A percentile compares a stretch with the other conserved stretches of the same genome.
Evolutionary conservation across 2,329 filamentous ascomycete genomes (phyloP).

Genomic region (Truncatella angustata): DNA sequence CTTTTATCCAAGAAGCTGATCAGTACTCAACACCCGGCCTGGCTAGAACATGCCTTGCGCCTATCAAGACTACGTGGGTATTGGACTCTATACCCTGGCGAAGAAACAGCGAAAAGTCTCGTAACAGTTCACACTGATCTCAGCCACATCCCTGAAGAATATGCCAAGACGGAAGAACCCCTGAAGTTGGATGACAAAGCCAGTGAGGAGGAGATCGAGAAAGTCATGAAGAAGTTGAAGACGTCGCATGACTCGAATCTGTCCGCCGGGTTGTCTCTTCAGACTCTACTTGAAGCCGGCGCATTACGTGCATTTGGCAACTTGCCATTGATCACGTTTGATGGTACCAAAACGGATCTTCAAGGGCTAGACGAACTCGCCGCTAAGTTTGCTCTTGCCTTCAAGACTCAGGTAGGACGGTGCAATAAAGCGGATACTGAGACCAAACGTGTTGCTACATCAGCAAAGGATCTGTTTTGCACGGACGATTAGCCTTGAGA

Average conservation of each 20-base stretch:
- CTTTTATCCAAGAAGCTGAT: constrained; percentile 48
- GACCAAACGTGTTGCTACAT: constrained; percentile 31
- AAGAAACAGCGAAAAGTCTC: constrained; percentile 51
- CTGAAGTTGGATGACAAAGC: constrained; percentile 22
- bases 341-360: constrained; percentile 49
- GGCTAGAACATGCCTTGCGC: constrained; percentile 65
- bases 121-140: constrained; percentile 78
- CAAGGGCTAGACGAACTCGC: constrained; percentile 43
- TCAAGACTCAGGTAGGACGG: constrained; percentile 65
- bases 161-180: constrained; percentile 24
- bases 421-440: constrained; percentile 45
- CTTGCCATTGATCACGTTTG: constrained; percentile 63
- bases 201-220: constrained; percentile 23
- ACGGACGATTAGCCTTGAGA: constrained; percentile 24
- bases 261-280: constrained; percentile 47
- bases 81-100: constrained; percentile 74
- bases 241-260: constrained; percentile 32
- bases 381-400: constrained; percentile 52
- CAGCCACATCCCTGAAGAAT: constrained; percentile 70
- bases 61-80: constrained; percentile 77
- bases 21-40: constrained; percentile 28
- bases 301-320: constrained; percentile 41
- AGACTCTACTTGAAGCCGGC: constrained; percentile 44
- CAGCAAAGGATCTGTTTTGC: constrained; percentile 66
- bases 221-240: constrained; percentile 22